Evolutionary conservation across 345 rosid genomes (phyloP).

Genomic region (Lepidium sativum): DNA sequence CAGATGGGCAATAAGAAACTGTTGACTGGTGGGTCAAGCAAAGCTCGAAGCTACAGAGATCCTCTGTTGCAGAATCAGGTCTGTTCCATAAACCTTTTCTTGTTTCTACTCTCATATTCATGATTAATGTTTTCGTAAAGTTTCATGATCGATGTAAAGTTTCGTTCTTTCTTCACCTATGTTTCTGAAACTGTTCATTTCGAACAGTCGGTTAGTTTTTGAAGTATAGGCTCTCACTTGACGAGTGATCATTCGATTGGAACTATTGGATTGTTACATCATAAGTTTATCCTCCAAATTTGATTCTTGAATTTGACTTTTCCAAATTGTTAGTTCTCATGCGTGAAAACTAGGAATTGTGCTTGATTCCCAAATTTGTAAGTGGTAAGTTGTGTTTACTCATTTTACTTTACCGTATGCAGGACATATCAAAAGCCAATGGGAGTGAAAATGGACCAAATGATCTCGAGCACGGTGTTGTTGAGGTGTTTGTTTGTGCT

Average conservation of each 20-base stretch:
- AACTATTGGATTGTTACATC: background rate
- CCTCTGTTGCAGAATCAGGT: slow-evolving; percentile 58
- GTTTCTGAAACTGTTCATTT: background rate
- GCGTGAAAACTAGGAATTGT: background rate
- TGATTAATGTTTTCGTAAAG: background rate
- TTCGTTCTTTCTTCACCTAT: background rate
- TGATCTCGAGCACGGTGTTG: slow-evolving; percentile 53
- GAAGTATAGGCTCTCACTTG: background rate
- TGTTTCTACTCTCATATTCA: background rate
- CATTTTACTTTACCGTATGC: background rate
- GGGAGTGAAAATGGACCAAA: slow-evolving; percentile 32
- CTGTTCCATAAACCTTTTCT: background rate
- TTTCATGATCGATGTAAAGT: background rate
- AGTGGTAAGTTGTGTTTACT: background rate
- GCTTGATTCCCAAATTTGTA: background rate
- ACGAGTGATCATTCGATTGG: background rate
- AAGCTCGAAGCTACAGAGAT: slow-evolving; percentile 44
- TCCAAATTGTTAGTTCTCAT: background rate
- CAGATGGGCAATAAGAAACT: slow-evolving; percentile 58
- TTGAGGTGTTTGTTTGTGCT: slow-evolving; percentile 35
- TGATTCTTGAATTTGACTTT: background rate
- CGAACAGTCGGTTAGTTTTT: background rate
- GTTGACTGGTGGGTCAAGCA: slow-evolving; percentile 45
- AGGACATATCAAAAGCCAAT: slow-evolving; percentile 35
- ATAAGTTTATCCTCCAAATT: background rate